These are phyloP conservation scores for Penicillium sp. DNA, from an alignment of 2,329 filamentous ascomycete genomes.

Conservation along the genomic window DNA sequence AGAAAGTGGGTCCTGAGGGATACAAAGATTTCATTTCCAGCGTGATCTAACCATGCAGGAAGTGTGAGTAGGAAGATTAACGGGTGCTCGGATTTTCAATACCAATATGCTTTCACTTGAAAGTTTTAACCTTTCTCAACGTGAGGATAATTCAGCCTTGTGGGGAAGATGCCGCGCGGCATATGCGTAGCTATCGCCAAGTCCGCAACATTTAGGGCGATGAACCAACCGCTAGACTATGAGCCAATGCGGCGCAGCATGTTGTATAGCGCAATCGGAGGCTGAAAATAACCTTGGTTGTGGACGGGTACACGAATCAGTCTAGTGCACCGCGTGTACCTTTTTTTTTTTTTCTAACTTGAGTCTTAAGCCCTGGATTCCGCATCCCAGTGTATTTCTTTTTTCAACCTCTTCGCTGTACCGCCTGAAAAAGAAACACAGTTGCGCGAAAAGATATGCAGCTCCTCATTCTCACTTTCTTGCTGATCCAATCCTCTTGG, in stretches of 20 bases:
- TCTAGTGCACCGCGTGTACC: background rate
- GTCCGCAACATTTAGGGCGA: background rate
- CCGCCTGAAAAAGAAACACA: background rate
- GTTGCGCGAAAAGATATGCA: background rate
- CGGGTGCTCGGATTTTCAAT: no score
- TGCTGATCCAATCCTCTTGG: background rate
- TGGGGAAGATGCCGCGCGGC: slow-evolving; percentile 17
- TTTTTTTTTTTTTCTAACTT: background rate
- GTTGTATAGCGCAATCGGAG: background rate
- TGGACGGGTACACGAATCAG: background rate
- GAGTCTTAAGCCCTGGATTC: background rate
- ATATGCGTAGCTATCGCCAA: slow-evolving; percentile 8
- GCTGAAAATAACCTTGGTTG: background rate
- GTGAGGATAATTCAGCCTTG: slow-evolving; percentile 2
- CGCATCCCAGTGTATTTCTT: background rate
- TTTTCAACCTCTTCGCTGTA: no score
- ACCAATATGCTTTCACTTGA: no score
- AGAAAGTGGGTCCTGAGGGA: no score
- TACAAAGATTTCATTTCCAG: no score
- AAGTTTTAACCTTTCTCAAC: background rate
- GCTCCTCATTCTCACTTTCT: background rate
- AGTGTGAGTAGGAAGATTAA: no score
- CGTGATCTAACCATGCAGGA: no score
- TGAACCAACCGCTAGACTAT: slow-evolving; percentile 1
- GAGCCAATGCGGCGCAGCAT: background rate